Evolutionary conservation across 192 early-diverging fungal species (phyloP).

Genomic region (Lobosporangium transversale): DNA sequence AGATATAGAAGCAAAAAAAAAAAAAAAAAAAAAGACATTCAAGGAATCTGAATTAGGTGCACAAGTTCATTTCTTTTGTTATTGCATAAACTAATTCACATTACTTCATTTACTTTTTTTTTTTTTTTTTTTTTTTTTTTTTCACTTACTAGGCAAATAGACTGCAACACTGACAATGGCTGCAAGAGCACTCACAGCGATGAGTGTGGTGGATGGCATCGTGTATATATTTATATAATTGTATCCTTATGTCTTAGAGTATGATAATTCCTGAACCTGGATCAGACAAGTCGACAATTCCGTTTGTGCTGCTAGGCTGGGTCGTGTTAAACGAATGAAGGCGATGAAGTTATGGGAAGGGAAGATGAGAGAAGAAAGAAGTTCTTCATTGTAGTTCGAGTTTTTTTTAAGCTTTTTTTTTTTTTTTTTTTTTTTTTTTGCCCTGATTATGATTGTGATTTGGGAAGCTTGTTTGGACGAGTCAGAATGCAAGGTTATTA

Average conservation of each 20-base stretch:
- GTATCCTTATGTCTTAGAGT: too few species aligned
- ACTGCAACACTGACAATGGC: conserved; percentile 36
- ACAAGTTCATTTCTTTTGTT: too few species aligned
- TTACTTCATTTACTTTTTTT: background rate
- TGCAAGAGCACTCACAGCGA: conserved; percentile 21
- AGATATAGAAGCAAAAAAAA: background rate
- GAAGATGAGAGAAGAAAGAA: background rate
- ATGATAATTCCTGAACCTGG: too few species aligned
- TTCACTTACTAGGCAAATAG: conserved; percentile 49
- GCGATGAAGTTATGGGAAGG: background rate
- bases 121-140: background rate
- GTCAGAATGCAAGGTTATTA: too few species aligned
- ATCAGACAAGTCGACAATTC: background rate
- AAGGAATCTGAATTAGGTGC: background rate
- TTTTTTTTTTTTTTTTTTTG: too few species aligned
- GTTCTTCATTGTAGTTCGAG: background rate
- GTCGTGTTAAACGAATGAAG: background rate
- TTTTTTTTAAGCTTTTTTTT: too few species aligned
- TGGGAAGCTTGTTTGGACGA: too few species aligned
- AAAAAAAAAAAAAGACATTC: background rate
- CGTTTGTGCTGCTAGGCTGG: too few species aligned
- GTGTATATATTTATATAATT: background rate
- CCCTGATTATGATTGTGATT: too few species aligned
- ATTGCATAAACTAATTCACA: background rate
- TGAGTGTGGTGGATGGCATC: conserved; percentile 26